These are phyloP conservation scores for Aegilops tauschii DNA, from an alignment of 176 grass and related monocot species.

Conservation along the genomic window DNA sequence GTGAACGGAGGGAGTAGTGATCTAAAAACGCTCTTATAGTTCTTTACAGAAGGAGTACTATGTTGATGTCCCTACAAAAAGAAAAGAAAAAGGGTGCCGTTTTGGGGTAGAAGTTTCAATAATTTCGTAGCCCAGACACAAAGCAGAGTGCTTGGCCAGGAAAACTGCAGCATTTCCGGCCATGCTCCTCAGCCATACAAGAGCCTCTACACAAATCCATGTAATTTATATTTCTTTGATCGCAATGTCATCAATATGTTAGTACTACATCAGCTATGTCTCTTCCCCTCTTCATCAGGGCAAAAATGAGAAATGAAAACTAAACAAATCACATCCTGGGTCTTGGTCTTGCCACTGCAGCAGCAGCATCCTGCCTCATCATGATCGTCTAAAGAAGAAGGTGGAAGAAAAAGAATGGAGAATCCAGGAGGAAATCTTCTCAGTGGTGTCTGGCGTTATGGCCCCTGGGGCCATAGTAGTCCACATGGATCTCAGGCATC, in stretches of 20 bases:
- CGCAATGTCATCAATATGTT: conserved; percentile 20
- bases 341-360: not conserved
- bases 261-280: conserved; percentile 34
- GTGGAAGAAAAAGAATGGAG: not conserved
- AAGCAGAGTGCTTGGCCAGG: not conserved
- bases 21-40: no score
- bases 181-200: not conserved
- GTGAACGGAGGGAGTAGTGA: no score
- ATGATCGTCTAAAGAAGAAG: not conserved
- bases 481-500: conserved; percentile 62
- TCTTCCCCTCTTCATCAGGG: conserved; percentile 11
- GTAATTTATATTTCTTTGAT: not conserved
- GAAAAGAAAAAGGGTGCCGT: not conserved
- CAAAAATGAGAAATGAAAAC: conserved; percentile 13
- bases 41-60: not conserved
- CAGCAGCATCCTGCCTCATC: not conserved
- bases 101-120: not conserved
- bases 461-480: conserved; percentile 70
- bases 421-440: not conserved
- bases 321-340: conserved; percentile 35
- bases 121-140: not conserved
- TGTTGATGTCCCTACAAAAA: not conserved
- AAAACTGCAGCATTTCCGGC: conserved; percentile 34
- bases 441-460: conserved; percentile 64
- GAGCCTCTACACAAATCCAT: not conserved